Base-by-base conservation (phyloP, 2,329 filamentous ascomycete species). In the Aspergillus felis region DNA sequence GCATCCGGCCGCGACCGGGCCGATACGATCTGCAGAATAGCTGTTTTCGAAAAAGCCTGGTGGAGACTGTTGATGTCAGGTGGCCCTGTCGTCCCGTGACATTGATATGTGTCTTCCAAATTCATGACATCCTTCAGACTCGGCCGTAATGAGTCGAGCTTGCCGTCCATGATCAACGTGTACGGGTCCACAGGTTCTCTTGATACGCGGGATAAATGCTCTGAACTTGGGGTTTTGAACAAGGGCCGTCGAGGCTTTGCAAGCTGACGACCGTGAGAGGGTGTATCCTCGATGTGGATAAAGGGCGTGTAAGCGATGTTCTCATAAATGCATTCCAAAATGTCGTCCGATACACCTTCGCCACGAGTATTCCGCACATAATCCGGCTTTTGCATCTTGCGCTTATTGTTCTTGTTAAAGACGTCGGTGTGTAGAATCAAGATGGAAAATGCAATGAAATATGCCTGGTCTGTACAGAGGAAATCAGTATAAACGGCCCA, bases 341-440 rank as follows among this genome's bases (percentile, higher is more conserved):
- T 90, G 63, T 97, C 93, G 64, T 95, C 90, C 53, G 90, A 90
- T n/a, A 97, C 90, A 14, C 91, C 91, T 71, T 97, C 92, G 3
- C 90, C 92, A 24, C 87, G 87, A 0, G 92, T 95, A 71, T 97
- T 97, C 75, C 95, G 97, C 65, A 97, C 82, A 74, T 99, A 99
- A 69, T 97, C 94, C 0, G 84, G 78, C 71, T 96, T 95, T 70
- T 96, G 92, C 94, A 99, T 99, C 76, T 99, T 99, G 74, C 94
- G 85, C 78, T 97, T 97, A 78, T 97, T 97, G 79, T 97, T 99
- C 76, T 96, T 96, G 81, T 99, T 99, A 84, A 97, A 97, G n/a
- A 96, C 91, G 71, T 99, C 94, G 0, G 94, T 97, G 68, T 99
- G 94, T 35, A 99, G 81, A 65, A 99, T 97, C 58, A 99, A 84